Conservation (phyloP, 768 basidiomycete genomes). For the Termitomyces sp. region DNA sequence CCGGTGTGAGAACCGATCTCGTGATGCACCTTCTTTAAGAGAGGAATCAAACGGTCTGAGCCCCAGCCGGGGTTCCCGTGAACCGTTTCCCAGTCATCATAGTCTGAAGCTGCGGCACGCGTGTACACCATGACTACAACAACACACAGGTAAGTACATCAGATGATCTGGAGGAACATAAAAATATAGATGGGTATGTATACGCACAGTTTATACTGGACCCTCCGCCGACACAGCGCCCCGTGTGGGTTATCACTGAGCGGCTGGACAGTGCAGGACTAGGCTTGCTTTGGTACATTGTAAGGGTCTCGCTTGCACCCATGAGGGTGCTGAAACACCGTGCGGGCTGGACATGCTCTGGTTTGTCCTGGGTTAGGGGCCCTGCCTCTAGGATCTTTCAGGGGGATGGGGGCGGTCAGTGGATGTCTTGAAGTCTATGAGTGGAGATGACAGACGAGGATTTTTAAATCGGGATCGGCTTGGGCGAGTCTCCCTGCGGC, state of each 20-base stretch:
- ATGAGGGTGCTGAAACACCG: slow-evolving; percentile 38
- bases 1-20: neutral
- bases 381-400: slow-evolving; percentile 56
- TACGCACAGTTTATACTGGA: slow-evolving; percentile 53
- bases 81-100: slow-evolving; percentile 52
- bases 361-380: slow-evolving; percentile 38
- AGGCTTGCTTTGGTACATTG: slow-evolving; percentile 37
- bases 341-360: slow-evolving; percentile 47
- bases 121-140: slow-evolving; percentile 46
- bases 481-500: slow-evolving; percentile 48
- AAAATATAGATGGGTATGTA: neutral
- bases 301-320: slow-evolving; percentile 34
- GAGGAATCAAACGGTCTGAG: slow-evolving; percentile 47
- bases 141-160: neutral
- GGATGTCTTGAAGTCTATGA: neutral
- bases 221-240: slow-evolving; percentile 55
- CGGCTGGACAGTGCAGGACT: slow-evolving; percentile 39
- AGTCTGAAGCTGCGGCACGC: slow-evolving; percentile 56
- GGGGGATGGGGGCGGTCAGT: neutral
- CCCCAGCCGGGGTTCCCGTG: slow-evolving; percentile 58
- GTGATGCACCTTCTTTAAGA: slow-evolving; percentile 47
- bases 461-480: slow-evolving; percentile 45
- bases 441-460: slow-evolving; percentile 33
- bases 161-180: neutral
- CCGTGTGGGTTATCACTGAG: slow-evolving; percentile 32